A percentile compares a stretch with the other conserved stretches of the same genome.
These are phyloP conservation scores for Exophiala oligosperma DNA, from an alignment of 2,329 filamentous ascomycete species.

Conservation along the genomic window DNA sequence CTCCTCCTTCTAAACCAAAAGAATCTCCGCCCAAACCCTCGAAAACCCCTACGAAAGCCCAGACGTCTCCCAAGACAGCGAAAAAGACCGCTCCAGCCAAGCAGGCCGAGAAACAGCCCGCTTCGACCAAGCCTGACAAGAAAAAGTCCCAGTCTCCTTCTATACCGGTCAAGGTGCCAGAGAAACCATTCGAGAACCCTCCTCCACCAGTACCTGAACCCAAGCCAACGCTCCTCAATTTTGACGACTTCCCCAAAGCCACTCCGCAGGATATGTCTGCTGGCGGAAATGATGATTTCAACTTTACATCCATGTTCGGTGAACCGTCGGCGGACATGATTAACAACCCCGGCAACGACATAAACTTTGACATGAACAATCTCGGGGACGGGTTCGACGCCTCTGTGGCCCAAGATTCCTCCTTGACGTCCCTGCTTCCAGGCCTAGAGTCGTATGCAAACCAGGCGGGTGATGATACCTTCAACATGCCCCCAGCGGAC, in stretches of 20 bases:
- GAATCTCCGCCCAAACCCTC: constrained; percentile 3
- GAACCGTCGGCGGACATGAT: constrained; percentile 31
- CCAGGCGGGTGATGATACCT: constrained; percentile 28
- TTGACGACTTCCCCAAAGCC: constrained; percentile 25
- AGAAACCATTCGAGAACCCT: constrained; percentile 14
- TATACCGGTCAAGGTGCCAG: constrained; percentile 9
- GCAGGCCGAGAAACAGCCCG: constrained; percentile 13
- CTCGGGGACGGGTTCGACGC: constrained; percentile 37
- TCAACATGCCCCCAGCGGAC: constrained; percentile 32
- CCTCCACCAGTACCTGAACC: constrained; percentile 17
- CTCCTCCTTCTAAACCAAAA: constrained; percentile 6
- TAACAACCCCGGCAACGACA: constrained; percentile 29
- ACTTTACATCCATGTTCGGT: constrained; percentile 43
- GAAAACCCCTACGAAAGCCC: background rate
- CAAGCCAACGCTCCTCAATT: constrained; percentile 25
- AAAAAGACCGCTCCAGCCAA: constrained; percentile 13
- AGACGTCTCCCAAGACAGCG: background rate
- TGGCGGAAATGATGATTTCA: constrained; percentile 36
- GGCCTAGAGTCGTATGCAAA: constrained; percentile 36
- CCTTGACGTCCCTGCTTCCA: constrained; percentile 33
- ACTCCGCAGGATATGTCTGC: constrained; percentile 32
- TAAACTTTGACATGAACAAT: constrained; percentile 39
- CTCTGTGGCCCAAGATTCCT: constrained; percentile 35
- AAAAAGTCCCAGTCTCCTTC: constrained; percentile 14
- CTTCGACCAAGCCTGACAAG: constrained; percentile 8